A percentile compares a stretch with the other conserved stretches of the same genome.
Conservation (phyloP, 169 alveolate species). For the Cryptosporidium sp. region DNA sequence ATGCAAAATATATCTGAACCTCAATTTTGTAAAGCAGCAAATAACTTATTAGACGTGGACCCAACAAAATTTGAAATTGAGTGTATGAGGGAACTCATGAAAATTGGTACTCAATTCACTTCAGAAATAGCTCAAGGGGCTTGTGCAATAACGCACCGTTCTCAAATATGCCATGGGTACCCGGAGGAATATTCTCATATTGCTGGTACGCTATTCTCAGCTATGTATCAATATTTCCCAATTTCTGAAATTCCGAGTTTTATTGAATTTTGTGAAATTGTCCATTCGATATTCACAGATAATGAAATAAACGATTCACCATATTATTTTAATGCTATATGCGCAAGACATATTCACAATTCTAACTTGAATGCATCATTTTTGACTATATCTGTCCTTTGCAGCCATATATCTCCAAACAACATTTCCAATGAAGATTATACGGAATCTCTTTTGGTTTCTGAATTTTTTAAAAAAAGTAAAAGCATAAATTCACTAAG, state of each 20-base stretch:
- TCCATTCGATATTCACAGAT: constrained; percentile 50
- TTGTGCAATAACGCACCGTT: constrained; percentile 39
- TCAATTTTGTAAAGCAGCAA: constrained; percentile 58
- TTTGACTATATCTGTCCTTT: constrained; percentile 25
- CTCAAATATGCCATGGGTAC: constrained; percentile 45
- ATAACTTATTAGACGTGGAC: constrained; percentile 24
- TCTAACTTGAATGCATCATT: constrained; percentile 34
- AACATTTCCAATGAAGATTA: constrained; percentile 20
- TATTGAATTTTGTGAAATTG: constrained; percentile 44
- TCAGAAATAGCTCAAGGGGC: constrained; percentile 61
- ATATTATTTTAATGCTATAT: constrained; percentile 39
- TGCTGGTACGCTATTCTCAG: constrained; percentile 30
- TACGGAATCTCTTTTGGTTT: constrained; percentile 29
- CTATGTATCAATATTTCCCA: constrained; percentile 33
- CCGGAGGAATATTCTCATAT: constrained; percentile 55
- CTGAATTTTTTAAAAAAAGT: constrained; percentile 55
- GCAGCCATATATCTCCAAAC: constrained; percentile 53
- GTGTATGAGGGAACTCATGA: constrained; percentile 62
- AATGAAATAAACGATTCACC: constrained; percentile 33
- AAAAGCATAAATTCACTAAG: constrained; percentile 46
- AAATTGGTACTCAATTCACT: constrained; percentile 21
- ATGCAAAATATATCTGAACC: constrained; percentile 29
- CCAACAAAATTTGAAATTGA: constrained; percentile 37
- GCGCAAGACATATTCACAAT: constrained; percentile 34
- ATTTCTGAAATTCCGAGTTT: constrained; percentile 22